These are phyloP conservation scores for Ampelocalamus luodianensis DNA, from an alignment of 176 grass and related monocot genomes.

Conservation along the genomic window DNA sequence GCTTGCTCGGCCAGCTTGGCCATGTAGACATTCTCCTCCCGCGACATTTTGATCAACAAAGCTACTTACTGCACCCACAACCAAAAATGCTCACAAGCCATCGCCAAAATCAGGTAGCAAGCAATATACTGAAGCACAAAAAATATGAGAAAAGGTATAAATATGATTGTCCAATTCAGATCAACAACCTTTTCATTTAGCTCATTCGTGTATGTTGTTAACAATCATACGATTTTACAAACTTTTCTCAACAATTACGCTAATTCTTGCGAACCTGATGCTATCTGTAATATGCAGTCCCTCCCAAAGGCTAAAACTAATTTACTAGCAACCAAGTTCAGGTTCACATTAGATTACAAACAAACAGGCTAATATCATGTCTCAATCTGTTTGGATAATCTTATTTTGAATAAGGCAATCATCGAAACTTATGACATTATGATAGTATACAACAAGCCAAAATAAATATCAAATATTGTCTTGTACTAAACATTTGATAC, in stretches of 20 bases:
- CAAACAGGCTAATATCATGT: not conserved
- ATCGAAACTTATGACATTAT: not conserved
- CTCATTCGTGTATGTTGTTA: not conserved
- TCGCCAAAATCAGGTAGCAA: not conserved
- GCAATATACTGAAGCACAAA: not conserved
- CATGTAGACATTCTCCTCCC: slow-evolving; percentile 88
- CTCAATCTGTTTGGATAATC: not conserved
- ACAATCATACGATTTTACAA: not conserved
- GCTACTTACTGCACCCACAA: slow-evolving; percentile 28
- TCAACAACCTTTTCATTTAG: not conserved
- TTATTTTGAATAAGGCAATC: not conserved
- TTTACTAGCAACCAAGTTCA: not conserved
- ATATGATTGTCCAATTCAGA: not conserved
- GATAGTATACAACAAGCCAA: not conserved
- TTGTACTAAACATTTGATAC: not conserved
- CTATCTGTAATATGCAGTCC: not conserved
- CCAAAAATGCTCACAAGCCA: not conserved
- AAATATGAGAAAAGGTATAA: not conserved
- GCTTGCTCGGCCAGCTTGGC: slow-evolving; percentile 91
- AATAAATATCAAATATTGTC: not conserved
- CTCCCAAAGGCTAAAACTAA: not conserved
- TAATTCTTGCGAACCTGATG: not conserved
- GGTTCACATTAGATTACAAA: not conserved
- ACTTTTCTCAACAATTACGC: not conserved
- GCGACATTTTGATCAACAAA: slow-evolving; percentile 40